phyloP scores from a whole-genome alignment of 805 yeast species.

The Candida orba region DNA sequence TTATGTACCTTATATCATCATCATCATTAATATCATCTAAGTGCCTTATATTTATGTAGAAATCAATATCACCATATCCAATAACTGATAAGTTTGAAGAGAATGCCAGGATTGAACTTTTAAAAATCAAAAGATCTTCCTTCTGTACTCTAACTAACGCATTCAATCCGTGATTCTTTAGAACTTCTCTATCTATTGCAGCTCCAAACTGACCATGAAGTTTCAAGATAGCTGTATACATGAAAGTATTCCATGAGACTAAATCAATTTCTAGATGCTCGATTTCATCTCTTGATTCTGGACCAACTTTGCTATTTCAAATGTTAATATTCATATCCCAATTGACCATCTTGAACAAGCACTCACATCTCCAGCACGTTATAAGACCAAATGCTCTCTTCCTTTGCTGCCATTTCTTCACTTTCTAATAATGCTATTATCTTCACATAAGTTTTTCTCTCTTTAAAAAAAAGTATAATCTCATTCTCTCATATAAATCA shows the following conservation, averaged over 20 bases:
- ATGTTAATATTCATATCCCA: background rate
- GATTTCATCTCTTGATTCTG: background rate
- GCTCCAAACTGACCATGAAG: conserved; percentile 37
- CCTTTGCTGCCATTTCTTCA: background rate
- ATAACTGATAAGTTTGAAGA: conserved; percentile 23
- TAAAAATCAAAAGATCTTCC: conserved; percentile 24
- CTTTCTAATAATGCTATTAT: no score
- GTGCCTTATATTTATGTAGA: conserved; percentile 6
- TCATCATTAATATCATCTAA: background rate
- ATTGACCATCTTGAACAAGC: no score
- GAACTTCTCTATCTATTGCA: conserved; percentile 28
- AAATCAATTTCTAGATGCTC: conserved; percentile 20
- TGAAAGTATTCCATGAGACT: conserved; percentile 33
- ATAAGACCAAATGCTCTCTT: conserved; percentile 6
- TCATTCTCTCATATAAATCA: no score
- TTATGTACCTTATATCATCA: background rate
- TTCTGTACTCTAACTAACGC: conserved; percentile 24
- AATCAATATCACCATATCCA: conserved; percentile 22
- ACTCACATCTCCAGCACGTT: conserved; percentile 1
- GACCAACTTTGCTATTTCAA: conserved; percentile 2
- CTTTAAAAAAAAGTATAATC: background rate
- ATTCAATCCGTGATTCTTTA: conserved; percentile 18
- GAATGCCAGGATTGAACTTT: conserved; percentile 27
- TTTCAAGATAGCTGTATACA: conserved; percentile 27
- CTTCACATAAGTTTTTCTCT: background rate